Evolutionary conservation across 164 flowering plant species (phyloP).

Genomic region (Amborella trichopoda): DNA sequence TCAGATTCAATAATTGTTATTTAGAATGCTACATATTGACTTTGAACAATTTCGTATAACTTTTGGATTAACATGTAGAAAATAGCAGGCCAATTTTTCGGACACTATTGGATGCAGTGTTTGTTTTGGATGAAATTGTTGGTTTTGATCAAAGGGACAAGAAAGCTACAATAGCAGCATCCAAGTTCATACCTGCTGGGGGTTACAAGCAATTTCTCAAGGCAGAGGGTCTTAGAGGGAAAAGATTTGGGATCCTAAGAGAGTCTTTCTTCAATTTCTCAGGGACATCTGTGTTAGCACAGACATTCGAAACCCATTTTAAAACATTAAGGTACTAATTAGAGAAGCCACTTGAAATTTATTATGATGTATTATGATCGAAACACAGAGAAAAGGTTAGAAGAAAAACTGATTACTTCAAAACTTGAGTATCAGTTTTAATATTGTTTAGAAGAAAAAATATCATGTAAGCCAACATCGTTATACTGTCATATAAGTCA

Average conservation of each 20-base stretch:
- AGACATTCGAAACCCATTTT: slow-evolving; percentile 20
- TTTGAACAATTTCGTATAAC: too few species aligned
- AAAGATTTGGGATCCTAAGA: slow-evolving; percentile 32
- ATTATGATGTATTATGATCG: too few species aligned
- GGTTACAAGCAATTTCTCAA: slow-evolving; percentile 56
- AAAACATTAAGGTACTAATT: slow-evolving; percentile 29
- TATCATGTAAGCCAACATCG: too few species aligned
- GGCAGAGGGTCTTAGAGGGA: slow-evolving; percentile 40
- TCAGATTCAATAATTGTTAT: too few species aligned
- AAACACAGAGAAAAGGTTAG: too few species aligned
- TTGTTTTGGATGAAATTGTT: slow-evolving; percentile 52
- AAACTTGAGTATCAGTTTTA: too few species aligned
- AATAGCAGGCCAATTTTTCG: slow-evolving; percentile 55
- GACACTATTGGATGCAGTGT: slow-evolving; percentile 64
- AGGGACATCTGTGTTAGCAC: not conserved
- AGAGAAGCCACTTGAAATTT: too few species aligned
- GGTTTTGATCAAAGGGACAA: slow-evolving; percentile 43
- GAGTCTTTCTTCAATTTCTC: slow-evolving; percentile 13
- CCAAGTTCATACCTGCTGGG: slow-evolving; percentile 42
- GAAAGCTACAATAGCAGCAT: slow-evolving; percentile 29
- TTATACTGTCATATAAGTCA: too few species aligned
- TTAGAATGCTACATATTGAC: too few species aligned
- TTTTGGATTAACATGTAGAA: too few species aligned
- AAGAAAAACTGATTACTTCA: too few species aligned
- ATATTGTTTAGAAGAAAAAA: too few species aligned